phyloP scores from a whole-genome alignment of 1,284 basidiomycete genomes.

The Ganoderma leucocontextum region DNA sequence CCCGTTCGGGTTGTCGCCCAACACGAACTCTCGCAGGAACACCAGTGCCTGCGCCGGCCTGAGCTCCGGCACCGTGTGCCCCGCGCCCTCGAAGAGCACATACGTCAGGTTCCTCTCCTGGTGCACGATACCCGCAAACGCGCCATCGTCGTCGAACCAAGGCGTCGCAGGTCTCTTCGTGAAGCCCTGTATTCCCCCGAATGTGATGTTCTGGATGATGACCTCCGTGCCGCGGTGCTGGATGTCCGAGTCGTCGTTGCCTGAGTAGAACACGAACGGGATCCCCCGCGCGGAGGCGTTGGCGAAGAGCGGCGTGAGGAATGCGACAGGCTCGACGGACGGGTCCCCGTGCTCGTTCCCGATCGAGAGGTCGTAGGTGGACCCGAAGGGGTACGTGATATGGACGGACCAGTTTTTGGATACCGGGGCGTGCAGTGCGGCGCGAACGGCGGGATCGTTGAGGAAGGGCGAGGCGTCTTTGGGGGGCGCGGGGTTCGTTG shows the following conservation, averaged over 20 bases:
- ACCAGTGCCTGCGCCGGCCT: constrained; percentile 38
- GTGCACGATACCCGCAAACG: constrained; percentile 42
- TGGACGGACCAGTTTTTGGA: constrained; percentile 60
- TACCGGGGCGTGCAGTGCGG: constrained; percentile 71
- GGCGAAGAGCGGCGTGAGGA: constrained; percentile 39
- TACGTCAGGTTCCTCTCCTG: constrained; percentile 44
- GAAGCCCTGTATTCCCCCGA: constrained; percentile 74
- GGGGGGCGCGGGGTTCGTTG: constrained; percentile 50
- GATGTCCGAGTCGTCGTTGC: constrained; percentile 42
- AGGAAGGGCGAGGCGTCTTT: constrained; percentile 60
- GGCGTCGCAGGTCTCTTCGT: constrained; percentile 67
- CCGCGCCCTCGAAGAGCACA: constrained; percentile 40
- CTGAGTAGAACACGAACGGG: constrained; percentile 40
- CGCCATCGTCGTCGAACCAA: constrained; percentile 45
- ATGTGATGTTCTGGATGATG: constrained; percentile 47
- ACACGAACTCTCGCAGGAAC: constrained; percentile 43
- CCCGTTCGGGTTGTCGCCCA: constrained; percentile 37
- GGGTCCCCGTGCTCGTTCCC: constrained; percentile 48
- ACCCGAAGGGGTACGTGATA: constrained; percentile 61
- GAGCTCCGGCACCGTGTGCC: constrained; percentile 41
- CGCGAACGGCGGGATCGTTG: constrained; percentile 58
- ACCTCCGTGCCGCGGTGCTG: constrained; percentile 56
- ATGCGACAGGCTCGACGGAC: constrained; percentile 47
- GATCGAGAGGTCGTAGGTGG: constrained; percentile 24
- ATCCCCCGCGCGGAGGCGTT: constrained; percentile 37